Base-by-base conservation (phyloP, 805 yeast species). In the Saturnispora diversa region DNA sequence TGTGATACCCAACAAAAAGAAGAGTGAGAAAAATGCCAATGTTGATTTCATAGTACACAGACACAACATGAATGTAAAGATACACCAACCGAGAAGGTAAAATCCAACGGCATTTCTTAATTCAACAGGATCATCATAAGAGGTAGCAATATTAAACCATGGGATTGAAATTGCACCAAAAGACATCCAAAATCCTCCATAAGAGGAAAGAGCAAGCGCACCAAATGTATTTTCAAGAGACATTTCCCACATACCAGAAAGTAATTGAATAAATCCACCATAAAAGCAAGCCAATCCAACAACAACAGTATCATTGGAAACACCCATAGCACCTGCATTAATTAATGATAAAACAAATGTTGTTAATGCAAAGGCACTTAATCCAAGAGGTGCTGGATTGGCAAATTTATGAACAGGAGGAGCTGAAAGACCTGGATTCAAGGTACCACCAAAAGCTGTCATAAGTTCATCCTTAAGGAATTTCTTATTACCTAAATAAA, bases 401-500 rank as follows among this genome's bases (percentile, higher is more conserved):
- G 80, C 88, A 63, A 72, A 67, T 45, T 69, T 69, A 50, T 79
- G 77, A 6, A 63, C 55, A 12, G 88, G 71, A 5, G 75, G 72
- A 13, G 72, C 69, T 21, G 74, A 59, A 42, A 66, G 36, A 68
- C 84, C 90, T 22, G 92, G 85, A 49, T 78, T 77, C 56, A 83
- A 64, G 15, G 82, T 70, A 78, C 95, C 95, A 59, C 94, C 95
- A 48, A 82, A 82, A 2, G 90, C 90, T 20, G 60, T 60, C 39
- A 66, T 62, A 42, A 82, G 65, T 37, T 82, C 88, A 39, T 68
- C 58, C 50, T 70, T 74, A 41, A 75, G 66, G 46, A 80, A 85
- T 58, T 73, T 78, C 46, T 80, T 77, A 51, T 77, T 70, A 4
- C 95, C 95, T 48, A 85, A 73, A 47, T 67, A 75, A 42, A 85